These are phyloP conservation scores for Vaucheria bursata DNA, from an alignment of 352 stramenopile species.

Conservation along the genomic window DNA sequence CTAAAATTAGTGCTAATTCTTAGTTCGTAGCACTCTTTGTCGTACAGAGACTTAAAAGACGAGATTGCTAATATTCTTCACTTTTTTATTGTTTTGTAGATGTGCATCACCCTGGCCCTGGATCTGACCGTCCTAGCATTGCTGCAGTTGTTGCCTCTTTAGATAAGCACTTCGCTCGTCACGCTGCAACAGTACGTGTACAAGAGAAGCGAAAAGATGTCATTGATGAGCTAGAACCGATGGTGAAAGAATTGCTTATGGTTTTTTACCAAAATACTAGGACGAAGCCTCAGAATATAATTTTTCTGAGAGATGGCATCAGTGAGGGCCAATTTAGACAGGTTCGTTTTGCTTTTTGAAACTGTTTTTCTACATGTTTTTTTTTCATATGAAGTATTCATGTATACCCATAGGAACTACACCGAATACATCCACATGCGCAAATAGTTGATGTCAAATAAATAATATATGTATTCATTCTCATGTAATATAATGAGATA, in stretches of 20 bases:
- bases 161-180: constrained; percentile 62
- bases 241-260: constrained; percentile 58
- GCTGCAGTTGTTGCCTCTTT: constrained; percentile 67
- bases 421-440: neutral
- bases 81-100: no score
- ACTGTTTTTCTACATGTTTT: no score
- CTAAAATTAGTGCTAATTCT: neutral
- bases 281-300: constrained; percentile 61
- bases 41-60: no score
- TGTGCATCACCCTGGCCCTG: constrained; percentile 3
- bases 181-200: constrained; percentile 58
- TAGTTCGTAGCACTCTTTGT: constrained; percentile 1
- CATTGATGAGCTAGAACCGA: constrained; percentile 45
- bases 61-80: no score
- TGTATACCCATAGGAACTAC: no score
- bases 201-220: constrained; percentile 67
- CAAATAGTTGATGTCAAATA: neutral
- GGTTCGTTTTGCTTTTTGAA: constrained; percentile 44
- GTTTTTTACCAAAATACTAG: constrained; percentile 58
- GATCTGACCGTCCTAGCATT: constrained; percentile 58
- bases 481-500: neutral
- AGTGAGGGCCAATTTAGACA: constrained; percentile 71
- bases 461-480: neutral
- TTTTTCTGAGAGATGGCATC: constrained; percentile 75
- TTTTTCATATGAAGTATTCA: no score